These are phyloP conservation scores for Cystobasidium slooffiae DNA, from an alignment of 1,284 basidiomycete species.

Conservation along the genomic window DNA sequence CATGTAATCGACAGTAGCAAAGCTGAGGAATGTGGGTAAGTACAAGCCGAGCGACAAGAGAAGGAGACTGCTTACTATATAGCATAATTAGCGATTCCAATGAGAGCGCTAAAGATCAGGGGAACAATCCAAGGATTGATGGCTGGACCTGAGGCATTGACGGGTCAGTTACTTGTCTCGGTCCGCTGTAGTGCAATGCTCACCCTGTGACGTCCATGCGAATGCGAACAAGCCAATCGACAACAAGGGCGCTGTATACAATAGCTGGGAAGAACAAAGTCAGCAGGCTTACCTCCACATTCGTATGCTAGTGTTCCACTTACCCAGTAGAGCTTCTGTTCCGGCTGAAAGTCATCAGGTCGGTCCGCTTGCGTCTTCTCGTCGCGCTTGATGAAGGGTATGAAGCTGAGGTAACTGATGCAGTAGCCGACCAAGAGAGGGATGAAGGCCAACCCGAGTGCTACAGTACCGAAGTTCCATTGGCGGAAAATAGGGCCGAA, in stretches of 20 bases:
- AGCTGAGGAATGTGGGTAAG: neutral
- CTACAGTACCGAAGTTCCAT: constrained; percentile 52
- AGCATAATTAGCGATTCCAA: constrained; percentile 58
- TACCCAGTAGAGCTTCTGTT: constrained; percentile 55
- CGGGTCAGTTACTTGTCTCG: neutral
- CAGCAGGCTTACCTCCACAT: neutral
- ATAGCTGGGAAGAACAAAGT: constrained; percentile 45
- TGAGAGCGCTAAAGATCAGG: constrained; percentile 58
- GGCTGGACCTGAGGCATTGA: constrained; percentile 46
- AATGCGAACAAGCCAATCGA: constrained; percentile 59
- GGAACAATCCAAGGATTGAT: constrained; percentile 58
- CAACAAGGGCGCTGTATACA: constrained; percentile 57
- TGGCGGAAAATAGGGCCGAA: constrained; percentile 55
- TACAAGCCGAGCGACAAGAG: neutral
- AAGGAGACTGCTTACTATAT: constrained; percentile 47
- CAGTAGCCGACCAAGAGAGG: constrained; percentile 59
- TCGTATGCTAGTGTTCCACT: neutral
- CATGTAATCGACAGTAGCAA: constrained; percentile 59
- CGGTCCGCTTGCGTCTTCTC: constrained; percentile 10
- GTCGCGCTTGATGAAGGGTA: constrained; percentile 53
- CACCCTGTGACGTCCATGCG: constrained; percentile 59
- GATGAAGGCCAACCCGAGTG: constrained; percentile 56
- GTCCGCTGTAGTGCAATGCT: neutral
- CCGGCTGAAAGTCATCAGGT: constrained; percentile 33
- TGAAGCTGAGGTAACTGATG: constrained; percentile 56